Evolutionary conservation across 1,284 basidiomycete species (phyloP).

Genomic region (Microbotryum silenes-acaulis): DNA sequence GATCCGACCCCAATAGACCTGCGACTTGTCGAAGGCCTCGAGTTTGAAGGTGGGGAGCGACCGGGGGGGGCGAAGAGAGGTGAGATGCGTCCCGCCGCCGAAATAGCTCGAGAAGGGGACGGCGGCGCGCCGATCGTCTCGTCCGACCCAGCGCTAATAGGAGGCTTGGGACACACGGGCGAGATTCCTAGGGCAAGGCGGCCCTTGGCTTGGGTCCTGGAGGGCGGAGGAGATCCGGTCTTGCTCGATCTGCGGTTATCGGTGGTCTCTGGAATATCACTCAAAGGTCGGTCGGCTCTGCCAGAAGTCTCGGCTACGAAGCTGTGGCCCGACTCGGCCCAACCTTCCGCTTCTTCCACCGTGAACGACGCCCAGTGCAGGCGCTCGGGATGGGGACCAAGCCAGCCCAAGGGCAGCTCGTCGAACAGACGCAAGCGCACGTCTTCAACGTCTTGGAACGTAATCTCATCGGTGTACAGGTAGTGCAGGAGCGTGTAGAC

Average conservation of each 20-base stretch:
- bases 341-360: slow-evolving; percentile 48
- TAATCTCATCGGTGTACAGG: slow-evolving; percentile 60
- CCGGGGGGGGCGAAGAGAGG: neutral
- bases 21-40: slow-evolving; percentile 25
- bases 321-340: slow-evolving; percentile 53
- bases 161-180: neutral
- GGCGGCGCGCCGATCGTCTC: neutral
- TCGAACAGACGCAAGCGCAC: slow-evolving; percentile 32
- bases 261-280: slow-evolving; percentile 10
- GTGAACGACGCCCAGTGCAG: neutral
- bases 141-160: too few relatives aligned
- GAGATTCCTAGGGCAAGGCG: neutral
- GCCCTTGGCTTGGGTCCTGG: neutral
- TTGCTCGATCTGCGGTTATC: neutral
- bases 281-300: slow-evolving; percentile 62
- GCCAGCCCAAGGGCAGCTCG: slow-evolving; percentile 4
- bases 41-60: neutral
- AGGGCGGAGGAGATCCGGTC: neutral
- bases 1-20: neutral
- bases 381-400: neutral
- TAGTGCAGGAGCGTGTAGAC: slow-evolving; percentile 76
- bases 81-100: neutral
- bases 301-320: slow-evolving; percentile 49
- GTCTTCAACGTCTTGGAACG: slow-evolving; percentile 51
- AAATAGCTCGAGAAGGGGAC: neutral